A percentile compares a stretch with the other conserved stretches of the same genome.
Conservation (phyloP, 768 basidiomycete species). For the Sporobolomyces pararoseus region DNA sequence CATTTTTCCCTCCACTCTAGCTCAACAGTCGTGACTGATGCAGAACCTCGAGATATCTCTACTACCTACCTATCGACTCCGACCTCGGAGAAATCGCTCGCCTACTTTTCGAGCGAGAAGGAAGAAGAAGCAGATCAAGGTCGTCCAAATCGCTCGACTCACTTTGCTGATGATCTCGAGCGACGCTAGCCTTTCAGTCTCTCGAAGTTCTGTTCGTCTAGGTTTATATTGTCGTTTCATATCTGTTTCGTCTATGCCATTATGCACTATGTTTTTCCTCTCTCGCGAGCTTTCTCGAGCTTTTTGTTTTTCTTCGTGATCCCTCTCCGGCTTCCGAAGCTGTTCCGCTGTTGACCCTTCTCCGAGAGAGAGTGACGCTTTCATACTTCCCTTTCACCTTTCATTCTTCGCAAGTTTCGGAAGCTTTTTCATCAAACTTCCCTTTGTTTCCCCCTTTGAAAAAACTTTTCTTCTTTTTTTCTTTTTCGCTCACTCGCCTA, state of each 20-base stretch:
- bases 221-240: no score
- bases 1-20: neutral
- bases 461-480: neutral
- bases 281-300: no score
- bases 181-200: no score
- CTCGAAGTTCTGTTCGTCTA: no score
- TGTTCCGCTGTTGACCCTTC: no score
- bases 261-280: neutral
- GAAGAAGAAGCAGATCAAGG: neutral
- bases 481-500: neutral
- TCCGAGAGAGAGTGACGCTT: no score
- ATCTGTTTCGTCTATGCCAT: neutral
- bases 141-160: neutral
- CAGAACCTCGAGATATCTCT: neutral
- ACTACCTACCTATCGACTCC: neutral
- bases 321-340: no score
- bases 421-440: neutral
- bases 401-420: neutral
- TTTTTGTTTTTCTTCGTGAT: no score
- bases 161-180: neutral
- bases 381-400: neutral
- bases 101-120: slow-evolving; percentile 9
- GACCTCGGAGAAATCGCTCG: neutral
- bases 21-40: slow-evolving; percentile 6
- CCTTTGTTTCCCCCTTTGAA: neutral